Percentiles rank a stretch among this genome's conserved stretches.
Evolutionary conservation across 352 stramenopile species (phyloP).

Genomic region (Globisporangium rhizosaccharum): DNA sequence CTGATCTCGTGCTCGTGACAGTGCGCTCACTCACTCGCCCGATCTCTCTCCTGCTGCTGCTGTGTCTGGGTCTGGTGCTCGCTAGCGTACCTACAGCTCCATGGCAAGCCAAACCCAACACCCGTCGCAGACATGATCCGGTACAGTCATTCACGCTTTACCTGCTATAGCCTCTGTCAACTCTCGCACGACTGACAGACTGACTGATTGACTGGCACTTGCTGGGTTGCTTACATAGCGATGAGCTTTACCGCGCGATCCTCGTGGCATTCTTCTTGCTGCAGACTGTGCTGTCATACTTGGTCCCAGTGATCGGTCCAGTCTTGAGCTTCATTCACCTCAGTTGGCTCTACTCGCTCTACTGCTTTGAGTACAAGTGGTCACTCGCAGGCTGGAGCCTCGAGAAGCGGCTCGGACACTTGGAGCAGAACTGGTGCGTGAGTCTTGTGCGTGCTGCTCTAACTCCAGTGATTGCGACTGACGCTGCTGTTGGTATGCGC

Average conservation of each 20-base stretch:
- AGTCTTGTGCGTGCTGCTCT: not conserved
- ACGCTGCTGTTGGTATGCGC: not conserved
- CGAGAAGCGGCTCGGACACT: constrained; percentile 62
- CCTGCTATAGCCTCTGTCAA: not conserved
- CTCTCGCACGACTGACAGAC: not conserved
- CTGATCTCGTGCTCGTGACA: not conserved
- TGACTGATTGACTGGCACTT: too few species aligned
- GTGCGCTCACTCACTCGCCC: not conserved
- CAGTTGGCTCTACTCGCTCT: constrained; percentile 88
- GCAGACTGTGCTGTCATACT: constrained; percentile 79
- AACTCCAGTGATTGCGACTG: not conserved
- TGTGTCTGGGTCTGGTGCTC: not conserved
- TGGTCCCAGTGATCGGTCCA: constrained; percentile 71
- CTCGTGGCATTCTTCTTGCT: constrained; percentile 83
- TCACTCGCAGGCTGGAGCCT: constrained; percentile 83
- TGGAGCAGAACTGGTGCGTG: constrained; percentile 79
- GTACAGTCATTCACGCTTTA: constrained; percentile 20
- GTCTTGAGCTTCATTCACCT: constrained; percentile 79
- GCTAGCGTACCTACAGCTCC: constrained; percentile 71
- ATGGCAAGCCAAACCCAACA: constrained; percentile 72
- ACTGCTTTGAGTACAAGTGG: constrained; percentile 91
- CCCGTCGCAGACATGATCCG: constrained; percentile 84
- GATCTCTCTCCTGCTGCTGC: not conserved
- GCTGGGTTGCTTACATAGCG: constrained; percentile 18
- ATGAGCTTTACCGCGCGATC: constrained; percentile 84